phyloP scores from a whole-genome alignment of 495 filamentous ascomycete species.

The Penicillium tannophilum region DNA sequence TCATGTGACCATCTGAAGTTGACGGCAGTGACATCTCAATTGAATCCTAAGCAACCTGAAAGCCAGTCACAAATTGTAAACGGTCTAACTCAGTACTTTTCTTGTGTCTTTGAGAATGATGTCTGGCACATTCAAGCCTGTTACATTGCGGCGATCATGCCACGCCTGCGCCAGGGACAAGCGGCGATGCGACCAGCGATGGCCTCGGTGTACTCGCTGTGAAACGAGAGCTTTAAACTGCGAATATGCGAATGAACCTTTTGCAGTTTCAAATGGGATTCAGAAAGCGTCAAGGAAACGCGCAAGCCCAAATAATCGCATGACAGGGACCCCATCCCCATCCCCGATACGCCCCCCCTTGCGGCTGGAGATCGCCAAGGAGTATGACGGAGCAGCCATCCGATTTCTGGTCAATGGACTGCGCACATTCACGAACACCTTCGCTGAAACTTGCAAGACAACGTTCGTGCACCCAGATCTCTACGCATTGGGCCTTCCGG shows the following conservation, averaged over 20 bases:
- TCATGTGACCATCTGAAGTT: too few species aligned
- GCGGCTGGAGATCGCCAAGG: conserved; percentile 33
- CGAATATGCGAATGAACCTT: conserved; percentile 37
- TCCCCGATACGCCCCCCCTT: conserved; percentile 13
- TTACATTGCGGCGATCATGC: conserved; percentile 41
- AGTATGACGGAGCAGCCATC: conserved; percentile 23
- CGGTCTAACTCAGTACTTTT: neutral
- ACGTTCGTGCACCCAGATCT: conserved; percentile 43
- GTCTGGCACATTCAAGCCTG: neutral
- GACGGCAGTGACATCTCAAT: too few species aligned
- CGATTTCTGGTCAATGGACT: conserved; percentile 26
- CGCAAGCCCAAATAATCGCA: neutral
- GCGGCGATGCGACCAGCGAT: conserved; percentile 45
- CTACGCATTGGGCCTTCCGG: conserved; percentile 30
- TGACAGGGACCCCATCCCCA: neutral
- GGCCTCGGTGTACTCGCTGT: conserved; percentile 44
- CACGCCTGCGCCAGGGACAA: conserved; percentile 45
- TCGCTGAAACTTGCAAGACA: conserved; percentile 25
- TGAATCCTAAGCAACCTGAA: too few species aligned
- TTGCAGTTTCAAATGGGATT: conserved; percentile 13
- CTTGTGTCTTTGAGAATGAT: conserved; percentile 7
- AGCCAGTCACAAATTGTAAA: too few species aligned
- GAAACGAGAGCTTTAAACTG: conserved; percentile 35
- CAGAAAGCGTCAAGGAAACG: neutral
- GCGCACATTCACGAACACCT: conserved; percentile 20